Conservation (phyloP, 2,329 filamentous ascomycete species). For the Claviceps pusilla region DNA sequence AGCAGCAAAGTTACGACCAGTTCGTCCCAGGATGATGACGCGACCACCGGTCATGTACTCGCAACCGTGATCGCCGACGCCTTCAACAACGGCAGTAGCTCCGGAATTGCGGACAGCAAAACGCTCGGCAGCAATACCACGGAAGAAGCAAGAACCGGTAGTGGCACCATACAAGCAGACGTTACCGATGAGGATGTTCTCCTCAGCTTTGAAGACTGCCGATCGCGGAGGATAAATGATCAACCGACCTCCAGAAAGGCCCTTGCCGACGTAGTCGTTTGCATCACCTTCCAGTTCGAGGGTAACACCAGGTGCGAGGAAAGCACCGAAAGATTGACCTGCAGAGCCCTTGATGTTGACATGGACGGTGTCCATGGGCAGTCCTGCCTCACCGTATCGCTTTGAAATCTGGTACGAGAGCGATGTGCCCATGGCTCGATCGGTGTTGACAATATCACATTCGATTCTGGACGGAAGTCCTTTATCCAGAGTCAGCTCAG, state of each 20-base stretch:
- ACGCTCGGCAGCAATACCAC: slow-evolving; percentile 86
- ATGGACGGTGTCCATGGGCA: slow-evolving; percentile 87
- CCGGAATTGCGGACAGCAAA: slow-evolving; percentile 95
- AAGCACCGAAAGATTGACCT: slow-evolving; percentile 92
- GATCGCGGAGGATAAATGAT: slow-evolving; percentile 86
- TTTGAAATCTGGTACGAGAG: slow-evolving; percentile 93
- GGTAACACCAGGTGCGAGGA: slow-evolving; percentile 82
- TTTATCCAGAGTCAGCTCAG: slow-evolving; percentile 87
- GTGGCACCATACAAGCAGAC: slow-evolving; percentile 92
- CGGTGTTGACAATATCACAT: slow-evolving; percentile 92
- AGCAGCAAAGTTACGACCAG: slow-evolving; percentile 91
- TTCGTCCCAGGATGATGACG: slow-evolving; percentile 70
- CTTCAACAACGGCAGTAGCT: slow-evolving; percentile 89
- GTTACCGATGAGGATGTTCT: slow-evolving; percentile 88
- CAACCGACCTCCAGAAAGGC: slow-evolving; percentile 78
- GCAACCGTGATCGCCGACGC: slow-evolving; percentile 88
- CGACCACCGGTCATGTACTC: slow-evolving; percentile 99
- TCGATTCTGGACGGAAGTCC: slow-evolving; percentile 85
- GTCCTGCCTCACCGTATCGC: slow-evolving; percentile 73
- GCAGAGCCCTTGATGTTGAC: slow-evolving; percentile 94
- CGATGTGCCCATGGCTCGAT: slow-evolving; percentile 83
- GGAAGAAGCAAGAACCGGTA: slow-evolving; percentile 85
- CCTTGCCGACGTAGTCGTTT: slow-evolving; percentile 96
- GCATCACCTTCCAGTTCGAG: slow-evolving; percentile 89
- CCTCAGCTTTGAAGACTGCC: slow-evolving; percentile 87